phyloP scores from a whole-genome alignment of 2,329 filamentous ascomycete species.

The Colletotrichum viniferum region DNA sequence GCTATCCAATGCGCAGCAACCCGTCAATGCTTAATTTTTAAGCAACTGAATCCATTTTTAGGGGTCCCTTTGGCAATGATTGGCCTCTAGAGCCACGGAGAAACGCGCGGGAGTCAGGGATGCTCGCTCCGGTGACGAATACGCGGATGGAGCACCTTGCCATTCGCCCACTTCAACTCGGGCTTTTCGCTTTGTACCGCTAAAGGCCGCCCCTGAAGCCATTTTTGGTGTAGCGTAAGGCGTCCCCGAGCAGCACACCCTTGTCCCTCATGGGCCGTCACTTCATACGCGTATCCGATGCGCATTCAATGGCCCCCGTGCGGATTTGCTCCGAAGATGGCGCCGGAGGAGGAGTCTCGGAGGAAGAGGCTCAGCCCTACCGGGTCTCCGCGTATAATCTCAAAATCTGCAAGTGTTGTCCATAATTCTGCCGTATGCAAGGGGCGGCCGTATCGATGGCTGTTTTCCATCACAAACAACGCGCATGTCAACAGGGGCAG shows the following conservation, averaged over 20 bases:
- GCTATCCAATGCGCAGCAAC: not conserved
- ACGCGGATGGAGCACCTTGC: not conserved
- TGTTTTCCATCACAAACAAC: not conserved
- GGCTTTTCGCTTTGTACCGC: not conserved
- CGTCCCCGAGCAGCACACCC: not conserved
- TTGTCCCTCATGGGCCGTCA: not conserved
- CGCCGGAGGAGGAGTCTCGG: not conserved
- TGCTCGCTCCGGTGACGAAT: slow-evolving; percentile 4
- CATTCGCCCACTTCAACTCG: not conserved
- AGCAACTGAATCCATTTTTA: not conserved
- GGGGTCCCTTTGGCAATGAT: not conserved
- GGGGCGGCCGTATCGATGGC: not conserved
- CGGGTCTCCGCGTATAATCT: slow-evolving; percentile 13
- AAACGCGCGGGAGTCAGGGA: not conserved
- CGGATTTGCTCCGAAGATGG: not conserved
- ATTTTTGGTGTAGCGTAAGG: not conserved
- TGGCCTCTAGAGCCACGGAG: not conserved
- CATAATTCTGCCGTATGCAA: not conserved
- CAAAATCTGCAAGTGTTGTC: not conserved
- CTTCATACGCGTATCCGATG: not conserved
- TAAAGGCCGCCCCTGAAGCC: not conserved
- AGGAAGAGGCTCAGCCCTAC: slow-evolving; percentile 10
- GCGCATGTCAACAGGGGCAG: not conserved
- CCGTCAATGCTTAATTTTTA: not conserved
- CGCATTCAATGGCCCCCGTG: not conserved